Conservation (phyloP, 2,329 filamentous ascomycete genomes). For the Allantophomopsis lycopodina region DNA sequence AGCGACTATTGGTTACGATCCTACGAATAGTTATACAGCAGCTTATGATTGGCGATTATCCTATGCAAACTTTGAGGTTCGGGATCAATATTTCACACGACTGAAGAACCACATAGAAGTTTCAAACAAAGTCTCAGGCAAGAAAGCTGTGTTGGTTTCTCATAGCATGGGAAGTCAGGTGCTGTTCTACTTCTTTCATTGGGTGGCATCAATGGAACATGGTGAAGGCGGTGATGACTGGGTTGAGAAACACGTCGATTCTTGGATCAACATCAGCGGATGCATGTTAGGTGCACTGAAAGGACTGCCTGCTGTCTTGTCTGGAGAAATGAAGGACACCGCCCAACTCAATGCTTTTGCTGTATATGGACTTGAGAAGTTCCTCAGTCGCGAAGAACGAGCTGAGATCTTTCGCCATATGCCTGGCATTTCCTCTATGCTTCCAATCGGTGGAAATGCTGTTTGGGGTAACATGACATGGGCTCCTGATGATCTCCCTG, state of each 20-base stretch:
- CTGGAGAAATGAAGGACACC: slow-evolving; percentile 96
- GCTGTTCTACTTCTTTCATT: slow-evolving; percentile 65
- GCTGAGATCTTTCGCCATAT: slow-evolving; percentile 92
- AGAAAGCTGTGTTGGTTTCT: slow-evolving; percentile 76
- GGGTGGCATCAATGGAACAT: slow-evolving; percentile 66
- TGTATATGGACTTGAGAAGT: slow-evolving; percentile 93
- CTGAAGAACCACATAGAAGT: slow-evolving; percentile 86
- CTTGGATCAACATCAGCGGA: slow-evolving; percentile 96
- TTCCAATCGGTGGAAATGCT: slow-evolving; percentile 82
- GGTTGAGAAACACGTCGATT: slow-evolving; percentile 82
- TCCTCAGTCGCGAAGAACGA: slow-evolving; percentile 78
- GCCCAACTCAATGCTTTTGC: slow-evolving; percentile 93
- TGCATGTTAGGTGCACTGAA: slow-evolving; percentile 96
- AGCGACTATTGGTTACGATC: slow-evolving; percentile 91
- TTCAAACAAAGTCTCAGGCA: slow-evolving; percentile 55
- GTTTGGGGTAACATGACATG: slow-evolving; percentile 87
- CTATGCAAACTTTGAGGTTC: slow-evolving; percentile 75
- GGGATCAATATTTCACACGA: slow-evolving; percentile 88
- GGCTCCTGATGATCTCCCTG: slow-evolving; percentile 75
- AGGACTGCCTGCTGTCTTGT: slow-evolving; percentile 77
- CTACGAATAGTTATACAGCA: slow-evolving; percentile 57
- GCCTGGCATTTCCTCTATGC: slow-evolving; percentile 93
- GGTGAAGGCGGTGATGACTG: slow-evolving; percentile 74
- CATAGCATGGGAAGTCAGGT: slow-evolving; percentile 99
- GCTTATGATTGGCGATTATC: slow-evolving; percentile 87